phyloP scores from a whole-genome alignment of 106 monocot species.

The Amphibolis antarctica region DNA sequence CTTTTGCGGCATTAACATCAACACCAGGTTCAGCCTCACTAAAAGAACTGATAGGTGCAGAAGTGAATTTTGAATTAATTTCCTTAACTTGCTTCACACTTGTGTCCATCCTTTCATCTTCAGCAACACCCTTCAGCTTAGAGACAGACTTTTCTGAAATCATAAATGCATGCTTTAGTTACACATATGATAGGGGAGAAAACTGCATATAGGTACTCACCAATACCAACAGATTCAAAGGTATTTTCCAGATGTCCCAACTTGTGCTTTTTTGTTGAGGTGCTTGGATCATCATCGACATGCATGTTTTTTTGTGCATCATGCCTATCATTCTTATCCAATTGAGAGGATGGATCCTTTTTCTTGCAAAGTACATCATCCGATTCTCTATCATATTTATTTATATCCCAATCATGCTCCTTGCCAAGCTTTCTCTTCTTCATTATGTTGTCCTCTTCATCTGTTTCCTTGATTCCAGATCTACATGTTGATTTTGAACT shows the following conservation, averaged over 20 bases:
- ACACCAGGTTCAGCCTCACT: constrained; percentile 24
- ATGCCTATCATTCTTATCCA: constrained; percentile 8
- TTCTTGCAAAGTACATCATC: constrained; percentile 19
- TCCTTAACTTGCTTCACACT: constrained; percentile 24
- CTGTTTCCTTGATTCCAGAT: constrained; percentile 21
- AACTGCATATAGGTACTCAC: not conserved
- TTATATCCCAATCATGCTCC: constrained; percentile 26
- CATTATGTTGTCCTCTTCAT: constrained; percentile 1
- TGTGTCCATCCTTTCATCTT: constrained; percentile 29
- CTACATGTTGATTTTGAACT: constrained; percentile 19
- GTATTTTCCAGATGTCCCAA: constrained; percentile 17
- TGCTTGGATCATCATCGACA: constrained; percentile 5
- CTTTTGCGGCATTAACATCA: constrained; percentile 68
- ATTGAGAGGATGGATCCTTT: constrained; percentile 3
- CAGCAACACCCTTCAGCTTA: constrained; percentile 8
- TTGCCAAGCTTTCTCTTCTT: constrained; percentile 32
- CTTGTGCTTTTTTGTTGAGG: constrained; percentile 29
- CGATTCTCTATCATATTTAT: constrained; percentile 18
- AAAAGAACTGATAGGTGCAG: constrained; percentile 11
- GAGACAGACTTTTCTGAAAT: not conserved
- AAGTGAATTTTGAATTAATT: constrained; percentile 14
- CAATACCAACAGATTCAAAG: constrained; percentile 1
- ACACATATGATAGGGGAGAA: not conserved
- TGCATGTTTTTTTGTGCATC: not conserved
- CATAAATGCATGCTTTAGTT: not conserved